Percentiles rank a stretch among this genome's conserved stretches.
Evolutionary conservation across 2,329 filamentous ascomycete species (phyloP).

Genomic region (Hymenoscyphus salicellus): DNA sequence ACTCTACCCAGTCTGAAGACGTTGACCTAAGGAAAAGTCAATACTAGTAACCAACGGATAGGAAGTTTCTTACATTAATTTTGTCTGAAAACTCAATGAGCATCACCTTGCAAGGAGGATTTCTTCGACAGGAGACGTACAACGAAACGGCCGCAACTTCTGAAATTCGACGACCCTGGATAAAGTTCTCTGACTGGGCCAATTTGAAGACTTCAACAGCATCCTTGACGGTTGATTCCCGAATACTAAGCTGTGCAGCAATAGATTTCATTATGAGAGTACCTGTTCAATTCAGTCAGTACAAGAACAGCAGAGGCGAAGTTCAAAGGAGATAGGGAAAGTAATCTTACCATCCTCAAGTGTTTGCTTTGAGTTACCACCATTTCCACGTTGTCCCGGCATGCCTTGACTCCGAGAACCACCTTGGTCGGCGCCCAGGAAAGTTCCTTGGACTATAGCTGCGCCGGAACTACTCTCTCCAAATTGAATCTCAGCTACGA

Average conservation of each 20-base stretch:
- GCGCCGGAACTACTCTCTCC: constrained; percentile 83
- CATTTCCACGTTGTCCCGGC: constrained; percentile 58
- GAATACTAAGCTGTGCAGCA: constrained; percentile 56
- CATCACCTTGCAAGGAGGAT: constrained; percentile 71
- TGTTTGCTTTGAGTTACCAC: constrained; percentile 46
- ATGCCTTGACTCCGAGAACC: constrained; percentile 47
- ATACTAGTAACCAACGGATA: constrained; percentile 14
- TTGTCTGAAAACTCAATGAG: constrained; percentile 93
- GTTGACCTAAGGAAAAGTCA: constrained; percentile 59
- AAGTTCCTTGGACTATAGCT: constrained; percentile 86
- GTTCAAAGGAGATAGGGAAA: not conserved
- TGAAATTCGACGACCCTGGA: constrained; percentile 79
- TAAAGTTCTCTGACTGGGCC: constrained; percentile 71
- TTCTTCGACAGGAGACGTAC: constrained; percentile 81
- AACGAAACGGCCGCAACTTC: constrained; percentile 88
- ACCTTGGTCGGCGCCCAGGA: constrained; percentile 80
- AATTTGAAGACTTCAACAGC: constrained; percentile 74
- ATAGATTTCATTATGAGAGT: constrained; percentile 60
- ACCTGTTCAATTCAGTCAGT: constrained; percentile 20
- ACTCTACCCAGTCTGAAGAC: constrained; percentile 89
- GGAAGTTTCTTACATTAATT: constrained; percentile 44
- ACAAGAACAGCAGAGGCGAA: not conserved
- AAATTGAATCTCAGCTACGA: constrained; percentile 88
- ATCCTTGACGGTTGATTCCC: constrained; percentile 60
- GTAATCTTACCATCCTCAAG: constrained; percentile 46